Conservation (phyloP, 257 asterid species). For the Solanum sitiens region DNA sequence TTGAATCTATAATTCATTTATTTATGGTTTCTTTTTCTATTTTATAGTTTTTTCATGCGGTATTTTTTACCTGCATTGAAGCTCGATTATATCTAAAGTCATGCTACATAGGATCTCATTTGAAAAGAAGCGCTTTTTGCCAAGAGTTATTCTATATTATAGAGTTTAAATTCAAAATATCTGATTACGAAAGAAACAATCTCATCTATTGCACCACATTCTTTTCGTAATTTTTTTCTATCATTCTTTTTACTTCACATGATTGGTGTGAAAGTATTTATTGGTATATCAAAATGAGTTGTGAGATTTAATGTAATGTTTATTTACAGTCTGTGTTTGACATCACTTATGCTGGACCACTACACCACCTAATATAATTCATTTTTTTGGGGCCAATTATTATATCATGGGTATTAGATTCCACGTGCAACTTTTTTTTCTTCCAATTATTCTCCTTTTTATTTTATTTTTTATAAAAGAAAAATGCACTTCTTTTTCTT, state of each 20-base stretch:
- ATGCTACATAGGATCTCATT: too few species aligned
- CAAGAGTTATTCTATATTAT: too few species aligned
- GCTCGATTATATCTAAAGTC: too few species aligned
- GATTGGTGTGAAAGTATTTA: not conserved
- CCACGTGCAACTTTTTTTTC: not conserved
- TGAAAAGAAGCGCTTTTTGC: too few species aligned
- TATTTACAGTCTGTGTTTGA: not conserved
- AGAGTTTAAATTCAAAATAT: too few species aligned
- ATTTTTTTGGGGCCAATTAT: not conserved
- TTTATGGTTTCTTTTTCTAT: not conserved
- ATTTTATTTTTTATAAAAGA: not conserved
- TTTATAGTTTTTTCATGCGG: not conserved
- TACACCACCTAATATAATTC: not conserved
- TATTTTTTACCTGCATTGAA: not conserved
- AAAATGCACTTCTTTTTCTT: not conserved
- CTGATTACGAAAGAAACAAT: too few species aligned
- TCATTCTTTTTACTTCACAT: not conserved
- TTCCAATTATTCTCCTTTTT: not conserved
- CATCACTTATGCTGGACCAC: not conserved
- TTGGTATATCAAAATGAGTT: not conserved
- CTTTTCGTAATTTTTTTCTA: not conserved
- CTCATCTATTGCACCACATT: not conserved
- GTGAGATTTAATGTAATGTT: not conserved
- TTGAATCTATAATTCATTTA: too few species aligned
- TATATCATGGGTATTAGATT: not conserved